These are phyloP conservation scores for Prunus davidiana DNA, from an alignment of 306 rosid species.

Conservation along the genomic window DNA sequence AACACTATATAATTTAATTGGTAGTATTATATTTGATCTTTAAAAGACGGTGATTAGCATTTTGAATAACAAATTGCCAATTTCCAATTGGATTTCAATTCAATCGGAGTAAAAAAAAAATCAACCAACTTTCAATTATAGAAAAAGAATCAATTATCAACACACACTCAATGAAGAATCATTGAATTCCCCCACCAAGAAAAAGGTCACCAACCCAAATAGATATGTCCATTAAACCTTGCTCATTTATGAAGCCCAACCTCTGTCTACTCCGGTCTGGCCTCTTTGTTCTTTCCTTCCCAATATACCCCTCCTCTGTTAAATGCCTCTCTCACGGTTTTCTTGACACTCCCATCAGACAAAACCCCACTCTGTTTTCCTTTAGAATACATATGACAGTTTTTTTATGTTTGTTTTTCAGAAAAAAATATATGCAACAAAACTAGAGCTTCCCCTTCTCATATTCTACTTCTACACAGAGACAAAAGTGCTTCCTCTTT, in stretches of 20 bases:
- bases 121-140: neutral
- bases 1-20: neutral
- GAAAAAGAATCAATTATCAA: neutral
- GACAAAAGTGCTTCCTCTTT: constrained; percentile 42
- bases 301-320: neutral
- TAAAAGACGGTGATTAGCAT: neutral
- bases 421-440: constrained; percentile 20
- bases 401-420: neutral
- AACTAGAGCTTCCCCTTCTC: constrained; percentile 29
- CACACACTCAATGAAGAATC: constrained; percentile 42
- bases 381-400: neutral
- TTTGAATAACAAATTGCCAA: neutral
- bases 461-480: constrained; percentile 21
- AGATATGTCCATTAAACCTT: constrained; percentile 24
- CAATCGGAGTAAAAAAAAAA: neutral
- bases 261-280: constrained; percentile 14
- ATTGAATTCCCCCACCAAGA: constrained; percentile 64
- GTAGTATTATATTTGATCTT: neutral
- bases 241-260: constrained; percentile 51
- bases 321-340: neutral
- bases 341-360: constrained; percentile 2
- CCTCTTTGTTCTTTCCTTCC: constrained; percentile 25
- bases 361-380: constrained; percentile 15
- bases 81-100: neutral
- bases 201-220: constrained; percentile 51